These are phyloP conservation scores for Trichoderma sp. DNA, from an alignment of 2,329 filamentous ascomycete species.

Conservation along the genomic window DNA sequence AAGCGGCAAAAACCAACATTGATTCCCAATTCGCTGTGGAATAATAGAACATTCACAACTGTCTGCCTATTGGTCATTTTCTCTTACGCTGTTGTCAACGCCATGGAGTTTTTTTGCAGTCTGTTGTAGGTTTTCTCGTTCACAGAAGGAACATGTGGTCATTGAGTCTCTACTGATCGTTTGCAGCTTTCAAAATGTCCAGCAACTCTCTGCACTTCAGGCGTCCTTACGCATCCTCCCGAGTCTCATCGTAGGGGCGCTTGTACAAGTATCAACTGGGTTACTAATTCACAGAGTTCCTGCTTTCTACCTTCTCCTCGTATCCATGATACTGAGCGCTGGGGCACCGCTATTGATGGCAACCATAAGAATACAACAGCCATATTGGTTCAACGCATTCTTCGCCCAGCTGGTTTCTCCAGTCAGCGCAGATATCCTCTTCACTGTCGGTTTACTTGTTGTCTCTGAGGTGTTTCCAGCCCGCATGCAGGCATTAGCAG, in stretches of 20 bases:
- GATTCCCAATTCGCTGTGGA: slow-evolving; percentile 62
- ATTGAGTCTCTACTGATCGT: neutral
- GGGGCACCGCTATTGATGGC: slow-evolving; percentile 60
- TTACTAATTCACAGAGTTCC: slow-evolving; percentile 46
- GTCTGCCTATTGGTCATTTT: slow-evolving; percentile 54
- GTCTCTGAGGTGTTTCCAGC: slow-evolving; percentile 59
- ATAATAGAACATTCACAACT: slow-evolving; percentile 54
- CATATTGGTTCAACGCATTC: slow-evolving; percentile 55
- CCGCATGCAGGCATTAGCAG: slow-evolving; percentile 60
- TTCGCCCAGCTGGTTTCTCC: slow-evolving; percentile 52
- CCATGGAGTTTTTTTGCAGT: slow-evolving; percentile 45
- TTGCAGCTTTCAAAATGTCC: slow-evolving; percentile 55
- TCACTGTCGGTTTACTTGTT: slow-evolving; percentile 59
- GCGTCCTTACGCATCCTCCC: slow-evolving; percentile 55
- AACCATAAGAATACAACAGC: slow-evolving; percentile 49
- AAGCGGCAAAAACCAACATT: slow-evolving; percentile 26
- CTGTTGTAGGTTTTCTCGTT: slow-evolving; percentile 17
- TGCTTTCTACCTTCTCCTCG: slow-evolving; percentile 45
- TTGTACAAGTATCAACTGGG: slow-evolving; percentile 49
- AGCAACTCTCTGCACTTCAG: slow-evolving; percentile 50
- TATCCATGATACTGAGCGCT: slow-evolving; percentile 50
- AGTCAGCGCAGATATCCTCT: slow-evolving; percentile 54
- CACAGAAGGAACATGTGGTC: neutral
- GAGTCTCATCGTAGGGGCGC: slow-evolving; percentile 48
- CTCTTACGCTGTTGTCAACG: slow-evolving; percentile 47